Conservation (phyloP, 345 rosid genomes). For the Euphorbia pulcherrima region DNA sequence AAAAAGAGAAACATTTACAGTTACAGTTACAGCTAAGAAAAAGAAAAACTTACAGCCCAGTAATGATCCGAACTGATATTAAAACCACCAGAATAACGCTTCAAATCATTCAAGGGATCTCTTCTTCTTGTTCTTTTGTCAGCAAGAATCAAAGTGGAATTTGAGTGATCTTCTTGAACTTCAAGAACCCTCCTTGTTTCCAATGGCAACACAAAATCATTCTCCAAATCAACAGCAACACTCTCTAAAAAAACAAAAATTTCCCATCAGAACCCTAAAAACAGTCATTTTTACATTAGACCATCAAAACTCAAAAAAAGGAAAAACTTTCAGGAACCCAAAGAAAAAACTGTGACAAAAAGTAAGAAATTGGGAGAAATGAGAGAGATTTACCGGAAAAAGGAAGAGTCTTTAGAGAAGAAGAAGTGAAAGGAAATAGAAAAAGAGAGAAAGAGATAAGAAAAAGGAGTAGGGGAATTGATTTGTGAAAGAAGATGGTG, state of each 20-base stretch:
- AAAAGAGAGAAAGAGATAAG: constrained; percentile 7
- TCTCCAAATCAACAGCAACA: constrained; percentile 10
- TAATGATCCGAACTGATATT: constrained; percentile 76
- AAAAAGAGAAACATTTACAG: neutral
- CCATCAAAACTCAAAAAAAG: too few species aligned
- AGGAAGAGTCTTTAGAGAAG: constrained; percentile 3
- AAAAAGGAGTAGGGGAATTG: constrained; percentile 8
- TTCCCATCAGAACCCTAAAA: neutral
- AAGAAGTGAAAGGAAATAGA: constrained; percentile 2
- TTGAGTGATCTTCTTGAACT: neutral
- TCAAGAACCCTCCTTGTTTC: constrained; percentile 54
- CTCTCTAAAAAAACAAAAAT: neutral
- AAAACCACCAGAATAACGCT: constrained; percentile 75
- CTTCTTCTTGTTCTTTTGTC: constrained; percentile 20
- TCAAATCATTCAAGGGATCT: constrained; percentile 57
- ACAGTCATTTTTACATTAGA: too few species aligned
- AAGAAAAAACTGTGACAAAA: too few species aligned
- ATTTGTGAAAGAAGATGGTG: constrained; percentile 1
- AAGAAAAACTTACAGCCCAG: constrained; percentile 93
- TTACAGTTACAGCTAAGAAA: too few species aligned
- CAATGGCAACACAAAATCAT: constrained; percentile 32
- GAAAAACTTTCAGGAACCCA: too few species aligned
- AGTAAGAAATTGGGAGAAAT: neutral
- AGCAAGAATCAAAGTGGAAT: constrained; percentile 13
- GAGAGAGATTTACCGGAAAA: constrained; percentile 14